phyloP scores from a whole-genome alignment of 225 moss, liverwort and hornwort species.

The Thuidium tamariscinum region DNA sequence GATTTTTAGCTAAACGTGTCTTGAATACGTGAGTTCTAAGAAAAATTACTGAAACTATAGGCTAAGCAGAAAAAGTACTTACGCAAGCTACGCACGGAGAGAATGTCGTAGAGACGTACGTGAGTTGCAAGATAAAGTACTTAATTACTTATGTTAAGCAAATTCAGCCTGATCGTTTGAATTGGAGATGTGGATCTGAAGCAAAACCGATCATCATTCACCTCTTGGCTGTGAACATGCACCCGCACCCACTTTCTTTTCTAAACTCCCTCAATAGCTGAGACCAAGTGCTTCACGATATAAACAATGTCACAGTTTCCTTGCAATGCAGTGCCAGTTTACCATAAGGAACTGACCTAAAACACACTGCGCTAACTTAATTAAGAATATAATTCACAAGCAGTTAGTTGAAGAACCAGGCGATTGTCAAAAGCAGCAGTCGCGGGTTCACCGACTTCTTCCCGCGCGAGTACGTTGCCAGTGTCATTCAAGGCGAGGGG shows the following conservation, averaged over 20 bases:
- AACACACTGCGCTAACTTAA: not conserved
- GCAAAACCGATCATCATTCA: slow-evolving; percentile 16
- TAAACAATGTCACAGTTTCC: not conserved
- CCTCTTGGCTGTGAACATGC: slow-evolving; percentile 8
- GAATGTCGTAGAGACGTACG: not conserved
- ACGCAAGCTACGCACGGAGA: not conserved
- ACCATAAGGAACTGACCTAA: not conserved
- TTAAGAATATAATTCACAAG: not conserved
- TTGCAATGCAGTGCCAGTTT: not conserved
- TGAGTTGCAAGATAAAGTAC: not conserved
- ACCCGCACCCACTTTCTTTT: not conserved
- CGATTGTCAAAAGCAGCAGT: not conserved
- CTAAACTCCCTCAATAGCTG: not conserved
- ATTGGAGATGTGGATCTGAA: slow-evolving; percentile 32
- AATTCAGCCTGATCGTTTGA: slow-evolving; percentile 36
- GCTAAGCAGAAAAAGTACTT: not conserved
- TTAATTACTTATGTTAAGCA: not conserved
- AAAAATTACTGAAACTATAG: not conserved
- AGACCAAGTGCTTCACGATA: not conserved
- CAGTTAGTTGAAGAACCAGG: not conserved
- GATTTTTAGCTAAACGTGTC: not conserved
- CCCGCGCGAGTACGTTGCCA: slow-evolving; percentile 14
- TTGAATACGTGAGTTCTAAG: not conserved
- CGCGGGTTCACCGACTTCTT: slow-evolving; percentile 34
- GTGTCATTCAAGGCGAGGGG: slow-evolving; percentile 36